Conservation (phyloP, 1,139 yeast genomes). For the Casaregolazyma lundiana region DNA sequence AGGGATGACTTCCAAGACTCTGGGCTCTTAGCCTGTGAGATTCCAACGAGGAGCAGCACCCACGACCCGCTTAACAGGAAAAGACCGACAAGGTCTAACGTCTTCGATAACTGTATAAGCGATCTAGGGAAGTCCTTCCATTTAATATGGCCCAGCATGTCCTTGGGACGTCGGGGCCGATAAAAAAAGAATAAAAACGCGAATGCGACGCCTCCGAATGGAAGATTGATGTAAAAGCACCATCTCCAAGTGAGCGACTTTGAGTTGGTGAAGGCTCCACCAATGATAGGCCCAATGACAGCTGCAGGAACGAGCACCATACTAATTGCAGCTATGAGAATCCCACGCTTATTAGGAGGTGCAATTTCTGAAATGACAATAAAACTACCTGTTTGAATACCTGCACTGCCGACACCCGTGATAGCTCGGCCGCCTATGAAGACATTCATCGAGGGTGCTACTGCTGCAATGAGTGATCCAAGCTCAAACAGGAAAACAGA, state of each 20-base stretch:
- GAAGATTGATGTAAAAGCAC: conserved; percentile 69
- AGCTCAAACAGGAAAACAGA: conserved; percentile 23
- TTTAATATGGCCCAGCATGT: conserved; percentile 27
- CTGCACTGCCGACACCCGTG: conserved; percentile 90
- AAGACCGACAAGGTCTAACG: conserved; percentile 41
- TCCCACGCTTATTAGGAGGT: conserved; percentile 86
- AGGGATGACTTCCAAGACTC: conserved; percentile 49
- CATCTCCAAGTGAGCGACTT: conserved; percentile 61
- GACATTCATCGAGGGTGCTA: conserved; percentile 52
- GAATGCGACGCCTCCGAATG: conserved; percentile 56
- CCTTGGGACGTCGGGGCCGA: conserved; percentile 46
- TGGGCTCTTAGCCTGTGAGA: conserved; percentile 47
- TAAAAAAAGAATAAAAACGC: conserved; percentile 43
- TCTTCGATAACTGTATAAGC: conserved; percentile 38
- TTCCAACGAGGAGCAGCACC: conserved; percentile 38
- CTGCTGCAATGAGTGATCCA: conserved; percentile 52
- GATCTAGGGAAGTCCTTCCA: conserved; percentile 5
- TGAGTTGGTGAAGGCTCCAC: conserved; percentile 52
- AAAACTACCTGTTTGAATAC: conserved; percentile 87
- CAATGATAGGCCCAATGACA: conserved; percentile 75
- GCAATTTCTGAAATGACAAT: conserved; percentile 88
- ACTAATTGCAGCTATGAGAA: conserved; percentile 54
- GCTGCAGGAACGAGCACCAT: conserved; percentile 88
- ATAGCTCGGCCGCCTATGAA: conserved; percentile 77
- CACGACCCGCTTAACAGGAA: conserved; percentile 24